Conservation (phyloP, 139 green algal species). For the Helicosporidium sp. region DNA sequence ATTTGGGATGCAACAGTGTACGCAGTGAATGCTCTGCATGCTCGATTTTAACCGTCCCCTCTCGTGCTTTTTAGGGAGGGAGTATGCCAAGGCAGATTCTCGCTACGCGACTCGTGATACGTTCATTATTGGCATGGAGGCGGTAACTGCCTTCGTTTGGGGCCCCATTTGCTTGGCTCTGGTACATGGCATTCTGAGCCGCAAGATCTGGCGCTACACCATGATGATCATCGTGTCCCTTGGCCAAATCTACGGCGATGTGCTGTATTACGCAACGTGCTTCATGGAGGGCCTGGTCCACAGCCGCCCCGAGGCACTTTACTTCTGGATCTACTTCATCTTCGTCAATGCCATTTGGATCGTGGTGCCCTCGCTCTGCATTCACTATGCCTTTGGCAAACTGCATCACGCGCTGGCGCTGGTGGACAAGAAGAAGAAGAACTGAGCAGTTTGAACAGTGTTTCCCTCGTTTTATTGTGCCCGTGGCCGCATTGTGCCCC, state of each 20-base stretch:
- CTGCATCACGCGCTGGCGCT: too few relatives aligned
- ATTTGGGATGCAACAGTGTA: too few relatives aligned
- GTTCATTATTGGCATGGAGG: conserved; percentile 70
- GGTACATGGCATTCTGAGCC: conserved; percentile 49
- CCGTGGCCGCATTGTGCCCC: too few relatives aligned
- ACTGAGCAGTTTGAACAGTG: too few relatives aligned
- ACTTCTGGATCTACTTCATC: conserved; percentile 83
- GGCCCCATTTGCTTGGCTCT: conserved; percentile 48
- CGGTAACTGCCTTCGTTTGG: conserved; percentile 55
- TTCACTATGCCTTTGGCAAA: conserved; percentile 13
- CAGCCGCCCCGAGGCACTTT: conserved; percentile 46
- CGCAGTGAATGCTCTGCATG: background rate
- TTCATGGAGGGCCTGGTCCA: conserved; percentile 44
- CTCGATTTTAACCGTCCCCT: too few relatives aligned
- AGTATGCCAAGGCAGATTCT: conserved; percentile 73
- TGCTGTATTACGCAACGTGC: conserved; percentile 71
- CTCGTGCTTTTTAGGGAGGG: conserved; percentile 66
- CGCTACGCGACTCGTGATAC: conserved; percentile 63
- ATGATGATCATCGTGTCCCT: conserved; percentile 50
- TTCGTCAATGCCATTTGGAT: conserved; percentile 56
- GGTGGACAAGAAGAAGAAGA: too few relatives aligned
- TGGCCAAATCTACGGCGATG: conserved; percentile 73
- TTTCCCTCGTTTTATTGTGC: too few relatives aligned
- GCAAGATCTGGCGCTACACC: conserved; percentile 53
- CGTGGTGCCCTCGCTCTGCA: conserved; percentile 24